These are phyloP conservation scores for Apiotrichum gracile DNA, from an alignment of 1,284 basidiomycete species.

Conservation along the genomic window DNA sequence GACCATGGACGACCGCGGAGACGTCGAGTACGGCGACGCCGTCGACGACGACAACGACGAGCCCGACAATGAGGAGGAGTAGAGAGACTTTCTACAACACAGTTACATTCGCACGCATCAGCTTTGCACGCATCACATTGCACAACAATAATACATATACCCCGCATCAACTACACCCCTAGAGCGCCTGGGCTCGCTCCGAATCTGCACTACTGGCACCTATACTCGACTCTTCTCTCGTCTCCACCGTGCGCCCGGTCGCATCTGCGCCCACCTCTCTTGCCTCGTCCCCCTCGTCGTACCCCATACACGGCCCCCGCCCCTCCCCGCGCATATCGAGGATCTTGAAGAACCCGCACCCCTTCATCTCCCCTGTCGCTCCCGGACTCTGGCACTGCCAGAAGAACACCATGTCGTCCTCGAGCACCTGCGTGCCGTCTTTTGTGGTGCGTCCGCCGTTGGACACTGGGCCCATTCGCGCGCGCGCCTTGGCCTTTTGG, in stretches of 20 bases:
- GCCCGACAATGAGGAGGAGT: constrained; percentile 27
- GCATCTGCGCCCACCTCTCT: background rate
- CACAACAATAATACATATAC: background rate
- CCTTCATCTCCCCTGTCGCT: constrained; percentile 70
- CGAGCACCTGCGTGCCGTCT: constrained; percentile 13
- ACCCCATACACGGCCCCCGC: constrained; percentile 48
- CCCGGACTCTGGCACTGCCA: constrained; percentile 80
- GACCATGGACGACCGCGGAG: constrained; percentile 28
- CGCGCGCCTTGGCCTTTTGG: constrained; percentile 45
- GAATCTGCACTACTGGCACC: background rate
- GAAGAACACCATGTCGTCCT: constrained; percentile 60
- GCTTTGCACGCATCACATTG: background rate
- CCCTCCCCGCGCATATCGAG: constrained; percentile 71
- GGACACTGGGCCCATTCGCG: constrained; percentile 5
- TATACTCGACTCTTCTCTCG: background rate
- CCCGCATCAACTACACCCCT: background rate
- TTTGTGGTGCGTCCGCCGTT: background rate
- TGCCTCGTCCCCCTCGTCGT: constrained; percentile 1
- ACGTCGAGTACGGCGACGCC: constrained; percentile 38
- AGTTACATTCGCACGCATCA: background rate
- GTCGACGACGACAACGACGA: constrained; percentile 33
- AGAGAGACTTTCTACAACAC: background rate
- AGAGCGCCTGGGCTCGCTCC: background rate
- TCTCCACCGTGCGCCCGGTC: background rate
- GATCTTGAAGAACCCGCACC: constrained; percentile 72